A percentile compares a stretch with the other conserved stretches of the same genome.
phyloP scores from a whole-genome alignment of 2,329 filamentous ascomycete genomes.

The Penicillium decumbens region DNA sequence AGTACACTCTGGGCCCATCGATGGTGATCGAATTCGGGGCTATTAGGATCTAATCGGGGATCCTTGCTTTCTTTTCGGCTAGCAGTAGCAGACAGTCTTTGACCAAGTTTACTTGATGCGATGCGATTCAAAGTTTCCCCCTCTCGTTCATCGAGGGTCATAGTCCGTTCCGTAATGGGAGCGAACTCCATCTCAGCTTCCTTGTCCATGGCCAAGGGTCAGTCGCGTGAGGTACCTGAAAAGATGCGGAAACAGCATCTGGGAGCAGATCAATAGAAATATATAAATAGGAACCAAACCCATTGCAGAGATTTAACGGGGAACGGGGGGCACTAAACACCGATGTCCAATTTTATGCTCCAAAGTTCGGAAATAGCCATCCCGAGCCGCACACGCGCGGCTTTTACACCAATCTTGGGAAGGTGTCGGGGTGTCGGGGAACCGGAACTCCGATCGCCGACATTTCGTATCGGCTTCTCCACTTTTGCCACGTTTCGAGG shows the following conservation, averaged over 20 bases:
- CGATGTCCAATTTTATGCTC: not conserved
- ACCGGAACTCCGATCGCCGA: not conserved
- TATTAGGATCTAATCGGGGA: slow-evolving; percentile 22
- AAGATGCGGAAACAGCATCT: not conserved
- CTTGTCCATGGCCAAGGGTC: slow-evolving; percentile 9
- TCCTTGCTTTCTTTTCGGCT: slow-evolving; percentile 13
- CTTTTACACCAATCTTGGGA: not conserved
- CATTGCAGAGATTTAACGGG: not conserved
- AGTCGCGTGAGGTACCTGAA: not conserved
- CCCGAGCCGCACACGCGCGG: not conserved
- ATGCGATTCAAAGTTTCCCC: slow-evolving; percentile 18
- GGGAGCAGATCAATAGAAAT: not conserved
- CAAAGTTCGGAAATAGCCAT: not conserved
- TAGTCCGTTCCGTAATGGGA: slow-evolving; percentile 13
- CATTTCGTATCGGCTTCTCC: not conserved
- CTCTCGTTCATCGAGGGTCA: slow-evolving; percentile 16
- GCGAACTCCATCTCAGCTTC: slow-evolving; percentile 15
- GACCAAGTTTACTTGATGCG: slow-evolving; percentile 23
- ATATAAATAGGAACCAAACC: not conserved
- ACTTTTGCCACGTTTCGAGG: no score
- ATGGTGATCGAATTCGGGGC: slow-evolving; percentile 23
- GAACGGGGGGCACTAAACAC: not conserved
- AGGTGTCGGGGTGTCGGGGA: not conserved
- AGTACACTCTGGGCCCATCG: slow-evolving; percentile 24
- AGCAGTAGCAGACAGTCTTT: slow-evolving; percentile 15